Evolutionary conservation across 352 stramenopile genomes (phyloP).

Genomic region (Globisporangium orthogonon): DNA sequence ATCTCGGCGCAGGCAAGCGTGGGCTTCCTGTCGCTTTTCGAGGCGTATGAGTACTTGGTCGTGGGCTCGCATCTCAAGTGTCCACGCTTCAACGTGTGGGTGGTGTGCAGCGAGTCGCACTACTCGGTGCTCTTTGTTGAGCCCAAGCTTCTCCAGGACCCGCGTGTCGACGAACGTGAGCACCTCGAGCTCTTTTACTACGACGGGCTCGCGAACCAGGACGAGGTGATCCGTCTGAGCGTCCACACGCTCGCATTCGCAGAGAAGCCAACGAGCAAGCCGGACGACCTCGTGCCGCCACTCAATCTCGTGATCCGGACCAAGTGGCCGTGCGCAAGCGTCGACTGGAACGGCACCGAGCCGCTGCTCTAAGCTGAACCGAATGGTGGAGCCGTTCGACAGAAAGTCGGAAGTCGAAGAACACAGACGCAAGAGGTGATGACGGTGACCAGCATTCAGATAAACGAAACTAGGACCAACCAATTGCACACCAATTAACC

Average conservation of each 20-base stretch:
- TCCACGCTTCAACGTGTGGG: slow-evolving; percentile 78
- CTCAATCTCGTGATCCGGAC: slow-evolving; percentile 89
- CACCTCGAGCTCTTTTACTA: slow-evolving; percentile 85
- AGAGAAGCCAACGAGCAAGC: slow-evolving; percentile 19
- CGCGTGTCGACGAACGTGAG: slow-evolving; percentile 18
- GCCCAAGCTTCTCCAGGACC: slow-evolving; percentile 17
- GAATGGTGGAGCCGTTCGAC: too few species aligned
- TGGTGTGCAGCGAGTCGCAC: slow-evolving; percentile 91
- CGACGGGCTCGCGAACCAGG: slow-evolving; percentile 84
- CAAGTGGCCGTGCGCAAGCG: slow-evolving; percentile 65
- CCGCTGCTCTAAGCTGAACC: slow-evolving; percentile 55
- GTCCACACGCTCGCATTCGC: slow-evolving; percentile 30
- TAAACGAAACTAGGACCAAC: too few species aligned
- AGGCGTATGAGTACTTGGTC: slow-evolving; percentile 86
- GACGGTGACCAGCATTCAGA: too few species aligned
- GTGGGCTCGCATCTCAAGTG: slow-evolving; percentile 80
- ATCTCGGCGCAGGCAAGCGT: slow-evolving; percentile 45
- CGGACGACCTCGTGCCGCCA: slow-evolving; percentile 70
- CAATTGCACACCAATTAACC: too few species aligned
- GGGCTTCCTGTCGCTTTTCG: slow-evolving; percentile 90
- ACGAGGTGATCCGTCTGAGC: slow-evolving; percentile 76
- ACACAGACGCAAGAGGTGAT: too few species aligned
- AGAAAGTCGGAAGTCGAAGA: too few species aligned
- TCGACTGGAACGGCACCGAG: slow-evolving; percentile 88
- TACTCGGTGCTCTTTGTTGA: slow-evolving; percentile 87